phyloP scores from a whole-genome alignment of 1,139 yeast species.

The Hemisphaericaspora xylofermentans region DNA sequence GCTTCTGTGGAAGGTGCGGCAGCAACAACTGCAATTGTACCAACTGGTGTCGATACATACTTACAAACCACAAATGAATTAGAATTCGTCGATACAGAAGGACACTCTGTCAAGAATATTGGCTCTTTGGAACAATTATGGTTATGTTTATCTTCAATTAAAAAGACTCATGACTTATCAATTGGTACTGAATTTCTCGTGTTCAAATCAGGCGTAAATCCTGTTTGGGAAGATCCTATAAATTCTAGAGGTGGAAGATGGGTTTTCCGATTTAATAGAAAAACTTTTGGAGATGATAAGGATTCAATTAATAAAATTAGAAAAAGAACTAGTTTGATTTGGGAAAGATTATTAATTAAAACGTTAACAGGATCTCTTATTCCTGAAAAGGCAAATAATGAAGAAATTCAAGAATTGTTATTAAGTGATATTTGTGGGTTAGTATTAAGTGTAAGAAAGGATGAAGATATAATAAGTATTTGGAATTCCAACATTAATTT shows the following conservation, averaged over 20 bases:
- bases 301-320: constrained; percentile 24
- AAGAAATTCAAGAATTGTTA: constrained; percentile 36
- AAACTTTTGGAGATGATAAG: constrained; percentile 19
- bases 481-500: constrained; percentile 55
- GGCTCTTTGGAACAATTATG: constrained; percentile 65
- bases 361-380: constrained; percentile 46
- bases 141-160: constrained; percentile 49
- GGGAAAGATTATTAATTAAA: constrained; percentile 52
- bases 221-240: constrained; percentile 72
- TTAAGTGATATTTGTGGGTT: constrained; percentile 52
- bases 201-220: constrained; percentile 63
- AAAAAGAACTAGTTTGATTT: constrained; percentile 43
- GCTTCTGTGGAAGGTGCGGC: constrained; percentile 4
- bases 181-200: constrained; percentile 59
- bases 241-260: constrained; percentile 67
- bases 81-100: constrained; percentile 25
- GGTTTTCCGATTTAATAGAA: constrained; percentile 53
- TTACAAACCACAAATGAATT: constrained; percentile 44
- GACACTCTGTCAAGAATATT: constrained; percentile 33
- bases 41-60: constrained; percentile 38
- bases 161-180: constrained; percentile 47
- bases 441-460: constrained; percentile 50
- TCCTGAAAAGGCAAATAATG: constrained; percentile 26
- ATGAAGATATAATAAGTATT: constrained; percentile 50
- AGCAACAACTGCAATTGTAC: constrained; percentile 3